Base-by-base conservation (phyloP, 2,329 filamentous ascomycete genomes). In the Hypoxylon sp. region DNA sequence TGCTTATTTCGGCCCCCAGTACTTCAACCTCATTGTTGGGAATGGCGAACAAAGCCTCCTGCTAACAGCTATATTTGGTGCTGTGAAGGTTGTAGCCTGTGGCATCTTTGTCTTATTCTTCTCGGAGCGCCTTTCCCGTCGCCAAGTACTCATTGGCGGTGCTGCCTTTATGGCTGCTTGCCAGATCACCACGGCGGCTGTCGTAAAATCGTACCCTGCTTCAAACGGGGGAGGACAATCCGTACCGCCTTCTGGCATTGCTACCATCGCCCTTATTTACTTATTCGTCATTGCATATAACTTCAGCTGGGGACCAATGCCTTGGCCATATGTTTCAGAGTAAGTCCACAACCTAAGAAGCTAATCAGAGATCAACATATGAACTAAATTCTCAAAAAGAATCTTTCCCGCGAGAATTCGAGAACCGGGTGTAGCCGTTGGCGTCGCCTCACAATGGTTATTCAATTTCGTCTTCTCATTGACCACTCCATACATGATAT, bases 1-100 rank as follows among this genome's bases (percentile, higher is more conserved):
- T 70, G 85, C 85, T 11, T 86, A 86, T 75, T 87, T 86, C 59
- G 84, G 83, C 0, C 85, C 85, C 4, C 85, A 88, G 71, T 87
- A 86, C 75, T 87, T 87, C 74, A 81, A 81, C 19, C 76, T 86
- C 0, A 80, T 87, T 6, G 83, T 86, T 13, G 83, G 83, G 11
- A 73, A 77, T n/a, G 81, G 80, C 0, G 79, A 83, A 48, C 77
- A 79, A 37, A 80, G 81, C 47, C 78, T 87, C 4, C 74, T 87
- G 0, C 73, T 88, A 6, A 86, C 84, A 0, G 85, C 83, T 2
- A 83, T 87, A 59, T 87, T 87, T 69, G 85, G 85, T 11, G 83
- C 82, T 2, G 78, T 87, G 65, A 87, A 87, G 71, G 84, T 87
- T 13, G 73, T 79, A 3, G 83, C 84, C 10, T 87, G 85, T 61